Evolutionary conservation across 163 green algal species (phyloP).

Genomic region (Chloromonas sp.): DNA sequence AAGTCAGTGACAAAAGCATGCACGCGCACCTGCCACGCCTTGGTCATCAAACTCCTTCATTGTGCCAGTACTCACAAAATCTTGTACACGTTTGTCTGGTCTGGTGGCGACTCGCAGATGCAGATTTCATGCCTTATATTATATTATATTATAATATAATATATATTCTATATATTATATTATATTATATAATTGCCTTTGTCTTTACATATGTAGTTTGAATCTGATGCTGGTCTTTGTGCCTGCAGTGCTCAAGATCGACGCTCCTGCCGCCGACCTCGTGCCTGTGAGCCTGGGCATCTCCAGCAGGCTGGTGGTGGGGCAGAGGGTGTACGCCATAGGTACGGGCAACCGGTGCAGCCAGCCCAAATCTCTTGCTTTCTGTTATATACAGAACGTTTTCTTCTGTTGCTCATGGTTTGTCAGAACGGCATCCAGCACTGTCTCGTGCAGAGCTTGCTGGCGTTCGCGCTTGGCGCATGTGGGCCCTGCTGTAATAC

Average conservation of each 20-base stretch:
- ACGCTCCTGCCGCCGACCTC: constrained; percentile 12
- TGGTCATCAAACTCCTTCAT: too few species aligned
- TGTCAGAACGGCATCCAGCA: too few species aligned
- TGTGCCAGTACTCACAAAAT: too few species aligned
- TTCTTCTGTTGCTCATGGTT: too few species aligned
- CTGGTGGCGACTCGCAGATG: background rate
- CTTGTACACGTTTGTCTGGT: background rate
- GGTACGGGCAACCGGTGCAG: background rate
- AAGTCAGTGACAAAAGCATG: too few species aligned
- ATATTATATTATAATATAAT: background rate
- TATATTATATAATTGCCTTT: background rate
- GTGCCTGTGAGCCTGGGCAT: constrained; percentile 18
- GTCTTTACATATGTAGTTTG: background rate
- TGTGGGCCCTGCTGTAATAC: background rate
- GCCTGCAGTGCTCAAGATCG: constrained; percentile 29
- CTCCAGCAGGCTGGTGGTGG: constrained; percentile 54
- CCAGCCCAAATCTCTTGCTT: too few species aligned
- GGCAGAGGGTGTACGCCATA: constrained; percentile 56
- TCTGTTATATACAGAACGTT: too few species aligned
- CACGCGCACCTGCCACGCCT: too few species aligned
- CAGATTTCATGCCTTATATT: background rate
- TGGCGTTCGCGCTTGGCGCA: background rate
- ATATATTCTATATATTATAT: background rate
- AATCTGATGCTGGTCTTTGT: background rate
- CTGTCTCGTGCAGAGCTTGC: background rate